These are phyloP conservation scores for Kwoniella mangroviensis DNA, from an alignment of 768 basidiomycete genomes.

Conservation along the genomic window DNA sequence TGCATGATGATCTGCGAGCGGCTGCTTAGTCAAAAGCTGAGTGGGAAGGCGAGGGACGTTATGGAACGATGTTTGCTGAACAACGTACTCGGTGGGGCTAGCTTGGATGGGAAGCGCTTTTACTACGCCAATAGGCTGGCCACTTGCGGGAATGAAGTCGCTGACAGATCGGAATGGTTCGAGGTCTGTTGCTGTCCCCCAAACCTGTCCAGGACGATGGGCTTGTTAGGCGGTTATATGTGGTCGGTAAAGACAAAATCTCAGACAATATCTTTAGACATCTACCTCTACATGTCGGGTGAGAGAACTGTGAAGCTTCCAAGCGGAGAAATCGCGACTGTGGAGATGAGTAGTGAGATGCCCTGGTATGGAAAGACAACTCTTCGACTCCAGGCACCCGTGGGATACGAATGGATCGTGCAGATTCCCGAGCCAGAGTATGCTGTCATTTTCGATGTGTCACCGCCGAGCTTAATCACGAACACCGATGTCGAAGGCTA, in stretches of 20 bases:
- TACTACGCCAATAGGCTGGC: constrained; percentile 43
- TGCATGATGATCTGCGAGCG: constrained; percentile 47
- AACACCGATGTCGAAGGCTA: not conserved
- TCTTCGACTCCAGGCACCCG: constrained; percentile 22
- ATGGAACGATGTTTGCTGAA: constrained; percentile 42
- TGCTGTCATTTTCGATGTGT: constrained; percentile 30
- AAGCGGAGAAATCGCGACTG: constrained; percentile 20
- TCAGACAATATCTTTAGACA: constrained; percentile 25
- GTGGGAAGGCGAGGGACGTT: constrained; percentile 37
- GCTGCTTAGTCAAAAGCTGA: constrained; percentile 31
- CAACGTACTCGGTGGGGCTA: constrained; percentile 41
- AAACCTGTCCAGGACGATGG: constrained; percentile 40
- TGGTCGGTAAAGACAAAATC: constrained; percentile 33
- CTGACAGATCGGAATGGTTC: constrained; percentile 40
- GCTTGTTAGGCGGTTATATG: constrained; percentile 43
- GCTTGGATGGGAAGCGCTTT: constrained; percentile 40
- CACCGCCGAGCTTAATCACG: not conserved
- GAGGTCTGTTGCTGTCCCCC: constrained; percentile 50
- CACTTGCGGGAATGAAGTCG: constrained; percentile 36
- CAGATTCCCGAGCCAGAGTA: constrained; percentile 37
- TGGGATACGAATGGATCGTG: constrained; percentile 33
- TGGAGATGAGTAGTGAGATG: constrained; percentile 36
- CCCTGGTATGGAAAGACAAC: constrained; percentile 35
- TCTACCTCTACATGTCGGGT: constrained; percentile 37
- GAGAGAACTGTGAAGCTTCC: constrained; percentile 33